Evolutionary conservation across 2,329 filamentous ascomycete genomes (phyloP), one percentile per base, ranked within the genome.

Genomic region (Ophiocordyceps sinensis): DNA sequence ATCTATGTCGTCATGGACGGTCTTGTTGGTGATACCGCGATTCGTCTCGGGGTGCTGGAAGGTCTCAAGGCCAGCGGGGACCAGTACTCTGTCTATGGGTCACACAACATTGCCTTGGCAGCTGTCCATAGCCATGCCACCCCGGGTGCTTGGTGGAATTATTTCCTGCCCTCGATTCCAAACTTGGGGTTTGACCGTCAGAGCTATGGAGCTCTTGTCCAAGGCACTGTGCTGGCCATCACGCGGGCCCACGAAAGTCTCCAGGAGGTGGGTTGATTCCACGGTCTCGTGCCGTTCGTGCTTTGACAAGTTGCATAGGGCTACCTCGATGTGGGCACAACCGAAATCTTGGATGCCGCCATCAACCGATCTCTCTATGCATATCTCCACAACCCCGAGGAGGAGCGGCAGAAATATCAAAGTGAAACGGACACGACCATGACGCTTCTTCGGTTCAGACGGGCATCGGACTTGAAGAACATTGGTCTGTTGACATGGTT

Each of bases 81-180:
- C 13, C 79, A 82, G 3, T 94, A 88, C 56, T 66, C 74, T 2
- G 62, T 80, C 23, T 96, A 95, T 60, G 75, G 71, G 36, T 74
- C 83, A 51, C 73, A 84, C 50, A 96, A 94, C 53, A 64, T 95
- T 31, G 89, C 89, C 29, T 73, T 96, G 19, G 94, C 86, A 0
- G 88, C 88, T 40, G 95, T 89, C 0, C 89, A 96, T 59, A 91
- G 85, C 19, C 89, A 95, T 62, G 81, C 87, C 23, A 88, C 87
- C 0, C 88, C 89, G 0, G 89, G 84, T 3, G 89, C 83, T 6
- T 95, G 87, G 86, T 70, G 93, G 56, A 96, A 95, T 62, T 95
- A 95, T 56, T 71, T 95, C 11, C 68, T 95, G 7, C 88, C 88
- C 7, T 88, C 95, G 56, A 82, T 95, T 47, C 91, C 89, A 0